Evolutionary conservation across 352 stramenopile species (phyloP).

Genomic region (Peronospora tabacina): DNA sequence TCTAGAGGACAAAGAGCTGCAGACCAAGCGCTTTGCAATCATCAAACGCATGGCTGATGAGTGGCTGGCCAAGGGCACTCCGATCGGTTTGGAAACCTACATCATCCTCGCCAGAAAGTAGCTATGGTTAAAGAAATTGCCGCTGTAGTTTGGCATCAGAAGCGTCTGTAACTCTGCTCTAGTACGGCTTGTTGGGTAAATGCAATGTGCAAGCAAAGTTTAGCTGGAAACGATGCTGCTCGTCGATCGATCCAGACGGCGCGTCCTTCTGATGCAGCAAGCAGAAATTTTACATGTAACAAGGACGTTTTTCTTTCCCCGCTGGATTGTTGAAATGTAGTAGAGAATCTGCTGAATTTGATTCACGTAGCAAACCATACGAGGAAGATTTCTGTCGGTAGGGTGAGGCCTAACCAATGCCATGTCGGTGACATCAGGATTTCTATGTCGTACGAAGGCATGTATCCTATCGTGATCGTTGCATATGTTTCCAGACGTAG

Average conservation of each 20-base stretch:
- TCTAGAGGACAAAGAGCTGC: conserved; percentile 28
- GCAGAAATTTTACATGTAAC: too few relatives aligned
- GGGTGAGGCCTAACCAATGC: too few relatives aligned
- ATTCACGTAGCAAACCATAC: too few relatives aligned
- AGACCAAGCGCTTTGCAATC: conserved; percentile 19
- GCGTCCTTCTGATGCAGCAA: too few relatives aligned
- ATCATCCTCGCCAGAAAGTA: conserved; percentile 40
- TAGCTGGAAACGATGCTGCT: conserved; percentile 2
- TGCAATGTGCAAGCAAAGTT: conserved; percentile 16
- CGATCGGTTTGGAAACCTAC: conserved; percentile 50
- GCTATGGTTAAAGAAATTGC: neutral
- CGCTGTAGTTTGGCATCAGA: neutral
- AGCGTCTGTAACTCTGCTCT: neutral
- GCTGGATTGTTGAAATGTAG: too few relatives aligned
- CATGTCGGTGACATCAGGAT: too few relatives aligned
- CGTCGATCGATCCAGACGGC: conserved; percentile 1
- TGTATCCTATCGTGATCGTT: too few relatives aligned
- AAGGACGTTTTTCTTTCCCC: too few relatives aligned
- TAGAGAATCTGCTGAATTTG: too few relatives aligned
- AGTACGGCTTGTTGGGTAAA: conserved; percentile 16
- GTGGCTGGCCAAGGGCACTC: conserved; percentile 40
- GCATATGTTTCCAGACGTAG: too few relatives aligned
- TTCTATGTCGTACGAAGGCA: too few relatives aligned
- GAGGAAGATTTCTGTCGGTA: too few relatives aligned
- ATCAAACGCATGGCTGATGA: conserved; percentile 37